Conservation (phyloP, 306 rosid species). For the Betula pendula region DNA sequence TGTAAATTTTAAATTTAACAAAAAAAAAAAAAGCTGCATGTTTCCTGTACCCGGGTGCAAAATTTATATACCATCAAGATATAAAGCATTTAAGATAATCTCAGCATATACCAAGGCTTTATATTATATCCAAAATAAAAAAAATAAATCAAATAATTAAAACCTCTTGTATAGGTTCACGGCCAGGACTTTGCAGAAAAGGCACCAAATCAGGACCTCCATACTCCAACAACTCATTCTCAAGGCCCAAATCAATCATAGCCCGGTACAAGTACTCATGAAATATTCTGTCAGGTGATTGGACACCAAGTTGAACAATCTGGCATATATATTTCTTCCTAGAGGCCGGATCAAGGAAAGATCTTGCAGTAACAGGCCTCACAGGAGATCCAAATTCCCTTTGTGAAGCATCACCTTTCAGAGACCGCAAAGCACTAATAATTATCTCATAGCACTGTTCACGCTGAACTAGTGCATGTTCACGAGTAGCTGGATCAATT, state of each 20-base stretch:
- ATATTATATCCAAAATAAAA: constrained; percentile 20
- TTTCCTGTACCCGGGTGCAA: constrained; percentile 22
- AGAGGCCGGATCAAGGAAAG: constrained; percentile 74
- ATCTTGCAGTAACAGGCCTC: constrained; percentile 56
- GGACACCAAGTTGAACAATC: constrained; percentile 95
- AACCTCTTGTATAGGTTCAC: constrained; percentile 79
- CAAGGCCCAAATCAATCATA: constrained; percentile 95
- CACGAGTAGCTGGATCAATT: constrained; percentile 75
- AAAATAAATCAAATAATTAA: constrained; percentile 26
- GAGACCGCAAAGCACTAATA: constrained; percentile 74
- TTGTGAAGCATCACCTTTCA: constrained; percentile 63
- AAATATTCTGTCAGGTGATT: constrained; percentile 85
- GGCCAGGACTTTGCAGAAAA: constrained; percentile 84
- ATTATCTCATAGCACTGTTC: constrained; percentile 89
- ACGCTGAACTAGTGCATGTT: constrained; percentile 75
- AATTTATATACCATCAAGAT: constrained; percentile 18
- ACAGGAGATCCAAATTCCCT: constrained; percentile 85
- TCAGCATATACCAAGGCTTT: constrained; percentile 15
- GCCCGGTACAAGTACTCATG: constrained; percentile 85
- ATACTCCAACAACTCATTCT: constrained; percentile 82
- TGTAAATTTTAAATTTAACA: not conserved
- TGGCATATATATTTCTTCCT: constrained; percentile 76
- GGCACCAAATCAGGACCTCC: constrained; percentile 97
- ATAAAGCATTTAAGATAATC: not conserved
- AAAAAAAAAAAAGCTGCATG: not conserved